Evolutionary conservation across 1,139 yeast genomes (phyloP).

Genomic region (Candida sanyaensis): DNA sequence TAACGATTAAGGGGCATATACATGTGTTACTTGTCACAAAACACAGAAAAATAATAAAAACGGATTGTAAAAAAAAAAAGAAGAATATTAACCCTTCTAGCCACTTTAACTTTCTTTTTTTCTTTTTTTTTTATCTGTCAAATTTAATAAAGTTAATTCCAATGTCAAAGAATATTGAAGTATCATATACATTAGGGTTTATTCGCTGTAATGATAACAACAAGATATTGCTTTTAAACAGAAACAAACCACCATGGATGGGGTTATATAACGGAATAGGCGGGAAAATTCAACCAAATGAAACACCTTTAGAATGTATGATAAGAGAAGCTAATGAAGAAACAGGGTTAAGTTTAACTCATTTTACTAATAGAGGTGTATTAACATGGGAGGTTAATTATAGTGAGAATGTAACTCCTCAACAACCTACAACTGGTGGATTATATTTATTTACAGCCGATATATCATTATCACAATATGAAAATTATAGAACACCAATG

Average conservation of each 20-base stretch:
- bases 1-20: no score
- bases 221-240: slow-evolving; percentile 38
- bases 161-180: slow-evolving; percentile 1
- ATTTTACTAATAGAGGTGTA: slow-evolving; percentile 35
- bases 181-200: slow-evolving; percentile 41
- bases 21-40: no score
- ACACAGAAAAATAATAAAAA: no score
- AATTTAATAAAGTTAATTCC: not conserved
- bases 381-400: slow-evolving; percentile 34
- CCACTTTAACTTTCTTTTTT: no score
- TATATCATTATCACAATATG: slow-evolving; percentile 26
- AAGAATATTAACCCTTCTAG: no score
- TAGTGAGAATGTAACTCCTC: slow-evolving; percentile 14
- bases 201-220: slow-evolving; percentile 35
- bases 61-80: no score
- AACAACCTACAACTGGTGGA: slow-evolving; percentile 31
- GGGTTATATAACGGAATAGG: slow-evolving; percentile 57
- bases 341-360: slow-evolving; percentile 37
- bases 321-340: slow-evolving; percentile 48
- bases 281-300: slow-evolving; percentile 42
- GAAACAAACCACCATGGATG: slow-evolving; percentile 53
- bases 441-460: slow-evolving; percentile 45
- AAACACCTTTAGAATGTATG: slow-evolving; percentile 41
- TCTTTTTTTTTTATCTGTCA: not conserved
- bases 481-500: slow-evolving; percentile 26